Base-by-base conservation (phyloP, 176 grass and related monocot species). In the Juncus inflexus region DNA sequence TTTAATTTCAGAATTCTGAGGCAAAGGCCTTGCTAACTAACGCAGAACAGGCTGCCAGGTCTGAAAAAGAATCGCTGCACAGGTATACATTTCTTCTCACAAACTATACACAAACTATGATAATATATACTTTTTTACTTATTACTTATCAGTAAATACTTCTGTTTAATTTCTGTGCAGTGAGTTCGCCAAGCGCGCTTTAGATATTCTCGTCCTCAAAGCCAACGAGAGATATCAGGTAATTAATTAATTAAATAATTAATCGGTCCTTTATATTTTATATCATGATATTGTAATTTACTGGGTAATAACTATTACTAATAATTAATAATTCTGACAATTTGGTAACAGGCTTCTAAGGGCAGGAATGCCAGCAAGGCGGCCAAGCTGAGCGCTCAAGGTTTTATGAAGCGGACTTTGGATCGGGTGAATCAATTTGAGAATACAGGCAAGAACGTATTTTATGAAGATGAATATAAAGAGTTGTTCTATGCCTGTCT, bases 201-300 rank as follows among this genome's bases (percentile, higher is more conserved):
- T 91, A 42, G 86, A 91, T 62, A 91, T 86, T 43, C 84, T 91
- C 71, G 67, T 91, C 6, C 73, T 83, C 58, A 83, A 67, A 72
- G 83, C 83, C 42, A 78, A 83, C 65, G 80, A 72, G 80, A 91
- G 72, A 69, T 79, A 82, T 37, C 35, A 67, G 74, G 84, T 80
- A 76, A 81, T 56, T 78, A 39, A 37, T 47, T 59, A 52, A 40
- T n/a, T 79, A 63, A 15, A 28, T 28, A 28, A 28, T 28, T 28
- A 28, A 0, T 40, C 39, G 66, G 61, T 9, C 42, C 40, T 75
- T 37, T 7, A 53, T 59, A 70, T 38, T 15, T 51, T 36, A 70
- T 50, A 61, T 50, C 59, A 61, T 50, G 74, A 14, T 9, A 19
- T 60, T 83, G 28, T 3, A 4, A 53, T 3, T 54, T 61, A 66